Evolutionary conservation across 148 eudicot genomes (phyloP), one percentile per base, ranked within the genome.

Genomic region (Rhododendron griersonianum): DNA sequence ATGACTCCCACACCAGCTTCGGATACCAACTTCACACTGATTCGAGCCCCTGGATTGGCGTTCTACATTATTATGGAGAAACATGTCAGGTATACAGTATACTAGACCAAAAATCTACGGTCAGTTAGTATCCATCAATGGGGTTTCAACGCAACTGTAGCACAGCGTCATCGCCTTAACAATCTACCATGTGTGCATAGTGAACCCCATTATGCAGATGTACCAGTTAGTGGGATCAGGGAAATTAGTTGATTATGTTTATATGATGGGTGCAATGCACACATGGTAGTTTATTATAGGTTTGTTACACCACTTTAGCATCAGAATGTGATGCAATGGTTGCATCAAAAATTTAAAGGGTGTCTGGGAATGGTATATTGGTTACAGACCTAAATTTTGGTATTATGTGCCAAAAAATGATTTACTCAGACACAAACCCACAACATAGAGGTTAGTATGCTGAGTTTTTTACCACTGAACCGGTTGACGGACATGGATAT

Each of bases 1-100:
- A 98, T 96, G 41, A 98, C 99, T 80, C 99, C 99, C 84, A 98
- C 99, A 80, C 99, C 99, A 87, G 99, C 96, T 90, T 95, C 99
- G 76, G 99, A 98, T 35, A 98, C 99, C 84, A 98, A 89, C 89
- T 98, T 98, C 81, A 98, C 99, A 87, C 99, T 98, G 33, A 98
- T 91, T 86, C 99, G 93, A 45, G 99, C 99, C 39, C 93, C 88
- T 51, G 99, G 99, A 87, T 98, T 98, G 69, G 99, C 96, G 83
- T 98, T 98, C 99, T 98, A 80, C 77, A 71, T 81, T 65, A 51
- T 82, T 53, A 79, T 25, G 30, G 78, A 88, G 11, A 50, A 59
- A 86, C n/a, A 30, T 21, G 80, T 86, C 33, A 83, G 77, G 25
- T 45, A 45, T 25, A 41, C 11, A 50, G 65, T 44, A 44, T 28